Evolutionary conservation across 148 eudicot genomes (phyloP).

Genomic region (Polygonum maritimum): DNA sequence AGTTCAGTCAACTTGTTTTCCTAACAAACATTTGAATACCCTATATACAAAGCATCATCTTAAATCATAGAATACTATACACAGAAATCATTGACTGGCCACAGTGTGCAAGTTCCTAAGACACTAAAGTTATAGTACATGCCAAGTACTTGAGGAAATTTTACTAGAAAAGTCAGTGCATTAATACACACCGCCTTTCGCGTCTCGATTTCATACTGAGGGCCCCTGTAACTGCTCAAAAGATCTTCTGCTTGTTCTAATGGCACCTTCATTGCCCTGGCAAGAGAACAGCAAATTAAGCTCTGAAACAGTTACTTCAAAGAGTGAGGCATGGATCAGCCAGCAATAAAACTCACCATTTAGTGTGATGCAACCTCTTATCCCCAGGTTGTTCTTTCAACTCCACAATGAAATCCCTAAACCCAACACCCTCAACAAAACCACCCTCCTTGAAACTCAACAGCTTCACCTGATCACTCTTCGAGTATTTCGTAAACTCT

Average conservation of each 20-base stretch:
- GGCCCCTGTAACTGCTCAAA: slow-evolving; percentile 50
- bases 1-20: neutral
- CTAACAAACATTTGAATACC: neutral
- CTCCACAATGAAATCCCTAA: slow-evolving; percentile 61
- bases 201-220: slow-evolving; percentile 59
- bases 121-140: neutral
- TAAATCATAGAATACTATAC: neutral
- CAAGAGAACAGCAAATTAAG: slow-evolving; percentile 12
- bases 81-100: neutral
- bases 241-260: slow-evolving; percentile 37
- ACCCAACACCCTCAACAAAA: slow-evolving; percentile 20
- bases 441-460: slow-evolving; percentile 50
- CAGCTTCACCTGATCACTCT: slow-evolving; percentile 53
- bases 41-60: neutral
- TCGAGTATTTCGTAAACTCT: slow-evolving; percentile 48
- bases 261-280: slow-evolving; percentile 72
- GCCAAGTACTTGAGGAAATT: neutral
- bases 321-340: neutral
- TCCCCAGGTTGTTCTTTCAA: slow-evolving; percentile 68
- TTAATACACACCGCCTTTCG: slow-evolving; percentile 40
- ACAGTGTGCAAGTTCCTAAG: neutral
- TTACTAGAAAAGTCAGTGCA: neutral
- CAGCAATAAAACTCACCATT: slow-evolving; percentile 42
- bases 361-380: slow-evolving; percentile 60
- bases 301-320: neutral